A percentile compares a stretch with the other conserved stretches of the same genome.
Conservation (phyloP, 441 rosid genomes). For the Pelargonium australe region DNA sequence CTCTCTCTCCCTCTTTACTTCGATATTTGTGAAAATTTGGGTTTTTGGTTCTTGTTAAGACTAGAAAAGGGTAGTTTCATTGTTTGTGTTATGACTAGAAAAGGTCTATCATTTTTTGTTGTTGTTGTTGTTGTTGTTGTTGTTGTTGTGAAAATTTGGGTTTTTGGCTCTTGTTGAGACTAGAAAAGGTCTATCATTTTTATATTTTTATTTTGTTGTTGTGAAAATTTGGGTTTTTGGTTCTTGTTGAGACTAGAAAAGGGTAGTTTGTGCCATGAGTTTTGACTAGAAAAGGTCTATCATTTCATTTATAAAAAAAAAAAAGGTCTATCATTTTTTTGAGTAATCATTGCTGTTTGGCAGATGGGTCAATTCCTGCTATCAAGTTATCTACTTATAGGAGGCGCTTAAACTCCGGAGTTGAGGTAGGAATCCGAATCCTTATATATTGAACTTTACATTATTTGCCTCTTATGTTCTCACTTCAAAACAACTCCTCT, state of each 20-base stretch:
- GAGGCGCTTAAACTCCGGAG: slow-evolving; percentile 54
- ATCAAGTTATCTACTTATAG: slow-evolving; percentile 73
- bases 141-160: not conserved
- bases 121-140: not conserved
- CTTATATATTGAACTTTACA: slow-evolving; percentile 3
- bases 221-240: not conserved
- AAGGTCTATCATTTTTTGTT: too few species aligned
- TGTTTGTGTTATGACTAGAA: not conserved
- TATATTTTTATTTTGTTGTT: not conserved
- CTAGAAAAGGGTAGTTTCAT: not conserved
- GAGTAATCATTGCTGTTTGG: slow-evolving; percentile 10
- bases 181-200: not conserved
- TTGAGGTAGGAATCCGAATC: slow-evolving; percentile 35
- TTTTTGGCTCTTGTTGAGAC: not conserved
- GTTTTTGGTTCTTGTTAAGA: not conserved
- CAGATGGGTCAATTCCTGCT: slow-evolving; percentile 92
- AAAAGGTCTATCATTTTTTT: not conserved
- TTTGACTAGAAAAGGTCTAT: too few species aligned
- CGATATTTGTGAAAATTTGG: not conserved
- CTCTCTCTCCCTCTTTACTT: not conserved
- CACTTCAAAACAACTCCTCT: slow-evolving; percentile 7
- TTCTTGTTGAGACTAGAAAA: not conserved
- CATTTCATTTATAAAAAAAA: not conserved
- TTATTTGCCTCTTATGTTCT: slow-evolving; percentile 2
- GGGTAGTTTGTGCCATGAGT: too few species aligned